A percentile compares a stretch with the other conserved stretches of the same genome.
These are phyloP conservation scores for Lithospermum erythrorhizon DNA, from an alignment of 257 asterid species.

Conservation along the genomic window DNA sequence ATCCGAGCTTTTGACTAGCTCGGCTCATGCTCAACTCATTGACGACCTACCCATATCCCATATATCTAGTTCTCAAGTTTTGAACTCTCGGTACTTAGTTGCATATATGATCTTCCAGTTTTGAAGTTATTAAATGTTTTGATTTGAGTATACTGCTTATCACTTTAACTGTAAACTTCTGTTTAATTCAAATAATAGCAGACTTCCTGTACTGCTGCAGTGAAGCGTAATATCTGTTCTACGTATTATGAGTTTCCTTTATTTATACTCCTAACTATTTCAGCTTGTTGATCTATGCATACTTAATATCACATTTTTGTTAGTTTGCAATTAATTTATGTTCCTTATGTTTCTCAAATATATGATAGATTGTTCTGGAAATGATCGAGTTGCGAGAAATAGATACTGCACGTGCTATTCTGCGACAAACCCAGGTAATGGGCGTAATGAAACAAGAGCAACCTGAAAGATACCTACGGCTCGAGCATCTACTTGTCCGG, in stretches of 20 bases:
- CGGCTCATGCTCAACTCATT: no score
- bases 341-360: constrained; percentile 1
- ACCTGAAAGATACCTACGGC: constrained; percentile 88
- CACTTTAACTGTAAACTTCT: no score
- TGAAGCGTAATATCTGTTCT: no score
- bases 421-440: constrained; percentile 96
- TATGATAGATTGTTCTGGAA: constrained; percentile 71
- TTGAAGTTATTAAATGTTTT: no score
- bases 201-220: no score
- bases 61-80: no score
- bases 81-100: no score
- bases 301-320: neutral
- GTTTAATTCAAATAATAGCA: no score
- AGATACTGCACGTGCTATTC: constrained; percentile 93
- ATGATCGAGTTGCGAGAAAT: constrained; percentile 99
- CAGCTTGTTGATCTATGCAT: neutral
- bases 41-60: no score
- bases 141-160: no score
- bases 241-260: neutral
- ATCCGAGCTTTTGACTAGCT: no score
- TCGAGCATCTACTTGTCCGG: constrained; percentile 88
- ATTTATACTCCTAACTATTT: neutral
- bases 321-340: neutral
- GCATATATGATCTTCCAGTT: no score
- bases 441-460: constrained; percentile 98